phyloP scores from a whole-genome alignment of 495 filamentous ascomycete genomes.

The Penicillium crystallinum region DNA sequence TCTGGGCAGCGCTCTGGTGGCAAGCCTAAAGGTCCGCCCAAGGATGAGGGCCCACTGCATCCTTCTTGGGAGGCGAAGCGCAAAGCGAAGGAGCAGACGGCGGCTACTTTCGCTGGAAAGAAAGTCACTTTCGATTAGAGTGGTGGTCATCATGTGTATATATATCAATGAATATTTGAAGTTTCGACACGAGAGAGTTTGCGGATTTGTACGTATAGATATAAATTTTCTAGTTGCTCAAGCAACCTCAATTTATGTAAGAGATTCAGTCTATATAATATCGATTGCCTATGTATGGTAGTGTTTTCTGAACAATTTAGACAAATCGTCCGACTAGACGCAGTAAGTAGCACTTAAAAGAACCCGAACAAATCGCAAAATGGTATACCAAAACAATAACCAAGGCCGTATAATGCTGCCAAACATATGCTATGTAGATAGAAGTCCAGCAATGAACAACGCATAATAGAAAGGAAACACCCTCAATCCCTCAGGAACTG shows the following conservation, averaged over 20 bases:
- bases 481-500: slow-evolving; percentile 36
- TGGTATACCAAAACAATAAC: slow-evolving; percentile 8
- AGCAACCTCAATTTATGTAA: neutral
- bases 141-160: slow-evolving; percentile 1
- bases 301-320: neutral
- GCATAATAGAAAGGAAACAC: neutral
- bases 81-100: slow-evolving; percentile 69
- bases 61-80: slow-evolving; percentile 90
- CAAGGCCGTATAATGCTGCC: neutral
- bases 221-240: neutral
- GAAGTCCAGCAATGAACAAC: neutral
- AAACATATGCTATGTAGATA: slow-evolving; percentile 3
- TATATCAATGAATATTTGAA: neutral
- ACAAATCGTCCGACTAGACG: neutral
- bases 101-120: slow-evolving; percentile 72
- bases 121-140: slow-evolving; percentile 84
- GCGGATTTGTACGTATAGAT: neutral
- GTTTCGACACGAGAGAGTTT: neutral
- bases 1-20: slow-evolving; percentile 1
- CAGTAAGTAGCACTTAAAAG: neutral
- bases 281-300: neutral
- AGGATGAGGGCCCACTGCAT: slow-evolving; percentile 68
- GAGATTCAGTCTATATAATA: neutral
- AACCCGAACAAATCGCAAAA: neutral
- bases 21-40: slow-evolving; percentile 36